Conservation (phyloP, 2,329 filamentous ascomycete genomes). For the Apiospora saccharicola region DNA sequence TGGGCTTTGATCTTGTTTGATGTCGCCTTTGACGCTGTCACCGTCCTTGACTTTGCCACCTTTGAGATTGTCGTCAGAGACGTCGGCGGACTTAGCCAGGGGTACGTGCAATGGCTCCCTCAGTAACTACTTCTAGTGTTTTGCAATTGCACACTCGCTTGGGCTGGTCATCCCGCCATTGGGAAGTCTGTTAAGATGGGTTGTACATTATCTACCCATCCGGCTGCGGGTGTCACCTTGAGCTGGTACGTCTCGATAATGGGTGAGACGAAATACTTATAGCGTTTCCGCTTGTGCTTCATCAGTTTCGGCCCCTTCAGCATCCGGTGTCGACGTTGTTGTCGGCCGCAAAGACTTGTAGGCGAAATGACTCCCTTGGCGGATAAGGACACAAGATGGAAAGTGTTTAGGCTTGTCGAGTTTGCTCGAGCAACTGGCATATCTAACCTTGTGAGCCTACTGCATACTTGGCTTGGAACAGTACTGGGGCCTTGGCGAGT, state of each 20-base stretch:
- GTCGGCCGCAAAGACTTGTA: background rate
- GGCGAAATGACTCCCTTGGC: background rate
- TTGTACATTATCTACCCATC: background rate
- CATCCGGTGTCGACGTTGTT: background rate
- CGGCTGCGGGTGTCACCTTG: too few species aligned
- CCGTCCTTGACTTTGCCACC: slow-evolving; percentile 86
- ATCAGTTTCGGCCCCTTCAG: background rate
- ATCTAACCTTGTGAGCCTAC: background rate
- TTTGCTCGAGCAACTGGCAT: background rate
- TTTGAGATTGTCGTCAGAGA: slow-evolving; percentile 91
- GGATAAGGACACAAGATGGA: background rate
- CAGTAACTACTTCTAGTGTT: slow-evolving; percentile 63
- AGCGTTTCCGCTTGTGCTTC: background rate
- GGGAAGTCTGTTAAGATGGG: background rate
- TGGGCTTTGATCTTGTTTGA: slow-evolving; percentile 96
- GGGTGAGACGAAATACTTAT: background rate
- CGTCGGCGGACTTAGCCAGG: slow-evolving; percentile 89
- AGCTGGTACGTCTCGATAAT: background rate
- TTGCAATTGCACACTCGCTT: slow-evolving; percentile 39
- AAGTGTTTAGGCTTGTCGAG: background rate
- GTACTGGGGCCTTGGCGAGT: background rate
- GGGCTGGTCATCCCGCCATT: slow-evolving; percentile 30
- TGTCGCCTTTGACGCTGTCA: slow-evolving; percentile 95
- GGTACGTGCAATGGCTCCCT: slow-evolving; percentile 98
- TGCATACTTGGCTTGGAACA: background rate